A percentile compares a stretch with the other conserved stretches of the same genome.
These are phyloP conservation scores for Hypoxylon fuscum DNA, from an alignment of 495 filamentous ascomycete genomes.

Conservation along the genomic window DNA sequence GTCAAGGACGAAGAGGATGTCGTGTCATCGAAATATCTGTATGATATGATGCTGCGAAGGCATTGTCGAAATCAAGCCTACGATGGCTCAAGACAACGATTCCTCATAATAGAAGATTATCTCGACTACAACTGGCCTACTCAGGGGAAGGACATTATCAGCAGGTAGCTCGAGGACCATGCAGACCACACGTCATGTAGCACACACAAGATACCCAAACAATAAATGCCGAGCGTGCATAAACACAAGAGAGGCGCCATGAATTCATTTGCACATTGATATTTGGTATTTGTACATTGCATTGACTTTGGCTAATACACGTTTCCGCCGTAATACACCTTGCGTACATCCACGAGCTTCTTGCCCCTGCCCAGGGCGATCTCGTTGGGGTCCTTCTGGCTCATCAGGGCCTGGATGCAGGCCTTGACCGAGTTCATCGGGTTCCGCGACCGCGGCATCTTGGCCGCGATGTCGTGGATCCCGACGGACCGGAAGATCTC, in stretches of 20 bases:
- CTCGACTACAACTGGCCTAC: no score
- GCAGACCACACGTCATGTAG: not conserved
- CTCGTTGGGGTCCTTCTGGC: conserved; percentile 85
- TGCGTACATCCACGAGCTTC: conserved; percentile 95
- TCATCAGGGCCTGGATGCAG: conserved; percentile 79
- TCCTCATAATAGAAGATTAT: no score
- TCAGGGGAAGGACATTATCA: no score
- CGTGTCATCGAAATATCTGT: no score
- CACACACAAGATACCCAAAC: conserved; percentile 30
- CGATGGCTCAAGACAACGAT: no score
- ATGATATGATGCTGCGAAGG: no score
- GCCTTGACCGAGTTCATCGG: conserved; percentile 98
- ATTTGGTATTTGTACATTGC: conserved; percentile 25
- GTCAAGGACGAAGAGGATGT: no score
- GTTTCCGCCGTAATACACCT: conserved; percentile 93
- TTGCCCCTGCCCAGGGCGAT: conserved; percentile 85
- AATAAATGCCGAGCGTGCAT: conserved; percentile 4
- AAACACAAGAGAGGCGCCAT: not conserved
- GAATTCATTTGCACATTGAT: not conserved
- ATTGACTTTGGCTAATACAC: conserved; percentile 52
- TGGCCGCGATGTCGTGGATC: conserved; percentile 84
- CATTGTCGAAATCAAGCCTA: no score
- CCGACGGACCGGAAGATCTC: conserved; percentile 87
- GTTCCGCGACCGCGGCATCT: conserved; percentile 81
- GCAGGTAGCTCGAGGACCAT: no score